Conservation (phyloP, 73 alveolate species). For the Tetrahymena malaccensis region DNA sequence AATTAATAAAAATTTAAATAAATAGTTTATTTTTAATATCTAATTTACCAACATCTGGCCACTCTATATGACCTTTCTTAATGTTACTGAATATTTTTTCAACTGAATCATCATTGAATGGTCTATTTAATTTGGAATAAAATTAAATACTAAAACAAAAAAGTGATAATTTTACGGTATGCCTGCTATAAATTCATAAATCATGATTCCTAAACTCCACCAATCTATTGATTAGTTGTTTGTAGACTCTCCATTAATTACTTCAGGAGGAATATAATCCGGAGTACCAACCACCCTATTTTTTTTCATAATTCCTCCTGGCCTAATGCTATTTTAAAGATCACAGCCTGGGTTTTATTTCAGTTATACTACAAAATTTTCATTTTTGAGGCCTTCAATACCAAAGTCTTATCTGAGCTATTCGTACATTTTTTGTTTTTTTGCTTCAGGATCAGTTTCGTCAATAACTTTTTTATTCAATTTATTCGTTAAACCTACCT, state of each 20-base stretch:
- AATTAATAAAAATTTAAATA: neutral
- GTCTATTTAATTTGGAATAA: neutral
- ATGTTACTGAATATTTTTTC: conserved; percentile 34
- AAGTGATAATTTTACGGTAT: conserved; percentile 8
- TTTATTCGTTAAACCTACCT: conserved; percentile 35
- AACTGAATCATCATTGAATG: conserved; percentile 38
- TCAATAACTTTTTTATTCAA: conserved; percentile 2
- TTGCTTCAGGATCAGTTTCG: neutral
- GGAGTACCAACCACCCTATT: conserved; percentile 40
- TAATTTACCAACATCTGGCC: conserved; percentile 32
- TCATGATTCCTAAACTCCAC: conserved; percentile 67
- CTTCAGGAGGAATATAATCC: conserved; percentile 44
- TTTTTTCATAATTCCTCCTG: conserved; percentile 5
- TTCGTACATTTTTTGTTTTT: neutral
- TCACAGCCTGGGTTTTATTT: neutral
- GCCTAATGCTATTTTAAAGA: neutral
- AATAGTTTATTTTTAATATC: neutral
- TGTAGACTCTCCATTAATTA: conserved; percentile 18
- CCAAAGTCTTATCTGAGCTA: neutral
- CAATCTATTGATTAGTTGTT: conserved; percentile 44
- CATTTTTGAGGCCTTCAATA: neutral
- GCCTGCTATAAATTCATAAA: conserved; percentile 60
- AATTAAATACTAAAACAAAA: neutral
- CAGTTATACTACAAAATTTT: conserved; percentile 2
- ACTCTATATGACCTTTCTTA: conserved; percentile 11